Conservation (phyloP, 2,329 filamentous ascomycete species). For the Nothomitra cinnamomea region DNA sequence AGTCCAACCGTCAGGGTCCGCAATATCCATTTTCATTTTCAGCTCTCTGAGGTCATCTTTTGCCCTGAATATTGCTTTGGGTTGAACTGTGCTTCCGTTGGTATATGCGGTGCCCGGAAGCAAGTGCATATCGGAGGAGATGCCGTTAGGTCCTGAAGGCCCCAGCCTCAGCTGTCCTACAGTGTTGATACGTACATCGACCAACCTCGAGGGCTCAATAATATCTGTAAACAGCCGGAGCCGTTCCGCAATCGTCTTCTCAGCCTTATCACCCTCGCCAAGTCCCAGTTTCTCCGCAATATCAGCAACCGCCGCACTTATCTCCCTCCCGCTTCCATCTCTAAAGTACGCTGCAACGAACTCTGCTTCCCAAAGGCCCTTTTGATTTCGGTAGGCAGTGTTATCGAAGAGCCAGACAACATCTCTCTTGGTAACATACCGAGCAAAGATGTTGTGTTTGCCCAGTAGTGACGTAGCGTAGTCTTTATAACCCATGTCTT, state of each 20-base stretch:
- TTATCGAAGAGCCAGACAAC: conserved; percentile 81
- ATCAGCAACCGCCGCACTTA: conserved; percentile 51
- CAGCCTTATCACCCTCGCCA: conserved; percentile 36
- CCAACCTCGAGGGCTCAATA: conserved; percentile 50
- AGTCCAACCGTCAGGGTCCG: conserved; percentile 63
- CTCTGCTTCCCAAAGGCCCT: conserved; percentile 55
- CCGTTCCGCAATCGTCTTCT: conserved; percentile 46
- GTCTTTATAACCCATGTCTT: conserved; percentile 6
- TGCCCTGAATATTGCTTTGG: conserved; percentile 19
- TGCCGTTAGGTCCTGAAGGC: conserved; percentile 54
- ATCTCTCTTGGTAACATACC: conserved; percentile 34
- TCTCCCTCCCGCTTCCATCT: conserved; percentile 46
- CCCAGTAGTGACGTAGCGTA: conserved; percentile 19
- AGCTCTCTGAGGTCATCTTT: conserved; percentile 26
- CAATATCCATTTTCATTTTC: conserved; percentile 55
- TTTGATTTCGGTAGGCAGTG: conserved; percentile 49
- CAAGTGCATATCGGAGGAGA: conserved; percentile 45
- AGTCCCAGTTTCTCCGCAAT: conserved; percentile 55
- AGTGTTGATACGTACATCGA: conserved; percentile 42
- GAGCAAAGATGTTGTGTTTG: conserved; percentile 38
- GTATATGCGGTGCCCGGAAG: conserved; percentile 33
- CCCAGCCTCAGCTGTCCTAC: conserved; percentile 33
- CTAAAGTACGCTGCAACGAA: conserved; percentile 72
- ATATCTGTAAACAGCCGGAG: conserved; percentile 65
- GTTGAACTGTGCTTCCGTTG: conserved; percentile 17